Conservation (phyloP, 2,329 filamentous ascomycete species). For the Penicillium sp. region DNA sequence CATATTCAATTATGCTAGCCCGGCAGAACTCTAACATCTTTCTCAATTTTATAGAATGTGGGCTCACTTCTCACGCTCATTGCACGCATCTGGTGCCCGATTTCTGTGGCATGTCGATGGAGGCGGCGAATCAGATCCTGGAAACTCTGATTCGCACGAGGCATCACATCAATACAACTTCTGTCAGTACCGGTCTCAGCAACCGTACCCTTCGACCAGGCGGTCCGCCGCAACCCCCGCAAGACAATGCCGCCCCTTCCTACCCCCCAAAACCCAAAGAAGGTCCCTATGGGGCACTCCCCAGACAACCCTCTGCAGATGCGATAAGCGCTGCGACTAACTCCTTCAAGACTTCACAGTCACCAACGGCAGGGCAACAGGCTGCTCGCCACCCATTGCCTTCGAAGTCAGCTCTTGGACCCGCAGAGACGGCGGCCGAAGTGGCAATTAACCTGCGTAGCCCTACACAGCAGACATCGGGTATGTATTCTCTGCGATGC, state of each 20-base stretch:
- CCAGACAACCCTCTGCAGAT: slow-evolving; percentile 39
- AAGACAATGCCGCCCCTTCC: slow-evolving; percentile 38
- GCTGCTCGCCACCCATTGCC: slow-evolving; percentile 44
- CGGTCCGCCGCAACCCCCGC: slow-evolving; percentile 43
- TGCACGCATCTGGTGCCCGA: slow-evolving; percentile 96
- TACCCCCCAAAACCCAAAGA: slow-evolving; percentile 39
- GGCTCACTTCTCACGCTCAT: slow-evolving; percentile 82
- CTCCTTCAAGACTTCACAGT: slow-evolving; percentile 48
- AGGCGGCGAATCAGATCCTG: slow-evolving; percentile 88
- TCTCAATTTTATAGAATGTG: slow-evolving; percentile 64
- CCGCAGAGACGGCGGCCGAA: slow-evolving; percentile 48
- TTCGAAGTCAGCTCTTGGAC: slow-evolving; percentile 47
- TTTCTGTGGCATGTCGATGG: slow-evolving; percentile 99
- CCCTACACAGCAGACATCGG: slow-evolving; percentile 40
- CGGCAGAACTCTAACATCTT: slow-evolving; percentile 13
- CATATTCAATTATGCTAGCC: not conserved
- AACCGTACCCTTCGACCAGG: slow-evolving; percentile 64
- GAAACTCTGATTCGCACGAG: slow-evolving; percentile 81
- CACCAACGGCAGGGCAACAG: slow-evolving; percentile 31
- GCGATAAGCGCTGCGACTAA: slow-evolving; percentile 44
- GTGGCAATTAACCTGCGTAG: slow-evolving; percentile 48
- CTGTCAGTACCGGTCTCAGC: slow-evolving; percentile 55
- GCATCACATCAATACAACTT: slow-evolving; percentile 60
- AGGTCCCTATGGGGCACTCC: slow-evolving; percentile 35
- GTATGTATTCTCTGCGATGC: slow-evolving; percentile 22